Base-by-base conservation (phyloP, 768 basidiomycete species). In the Podaxis mareebaensis region DNA sequence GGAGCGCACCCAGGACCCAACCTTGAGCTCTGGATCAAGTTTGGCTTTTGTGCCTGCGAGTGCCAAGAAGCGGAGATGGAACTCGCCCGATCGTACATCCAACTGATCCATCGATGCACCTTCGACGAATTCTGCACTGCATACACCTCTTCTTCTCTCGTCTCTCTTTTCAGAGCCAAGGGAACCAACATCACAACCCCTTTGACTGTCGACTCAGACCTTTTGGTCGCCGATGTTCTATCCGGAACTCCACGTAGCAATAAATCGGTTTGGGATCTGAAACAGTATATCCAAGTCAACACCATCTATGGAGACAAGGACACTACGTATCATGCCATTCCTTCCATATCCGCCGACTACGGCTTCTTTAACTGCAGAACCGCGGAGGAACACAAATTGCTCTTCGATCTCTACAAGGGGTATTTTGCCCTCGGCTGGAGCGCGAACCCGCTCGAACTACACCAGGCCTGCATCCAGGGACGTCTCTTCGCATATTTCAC, bases 251-350 rank as follows among this genome's bases (percentile, higher is more conserved):
- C 71, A 0, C 10, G n/a, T 1, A 8, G 42, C 2, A 53, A 53
- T 33, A 69, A 70, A 42, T 76, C 77, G 6, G 78, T 79, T 13
- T 80, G 78, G 78, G 17, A 69, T 33, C 69, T 80, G 46, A 80
- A 78, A 66, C 70, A 72, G 53, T 72, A 70, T 55, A 64, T 72
- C 48, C 24, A 28, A 15, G 13, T 22, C 33, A 22, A 53, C 8
- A 54, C 69, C n/a, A 12, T 57, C 11, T 56, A 67, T 36, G 44
- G 58, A 3, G 46, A 48, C 12, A 59, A 67, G 13, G 39, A 30
- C 64, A 33, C 11, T n/a, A 46, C n/a, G 3, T 46, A 60, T 24
- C 11, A 10, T 20, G 53, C 68, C 17, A 30, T 38, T 4, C 68
- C 7, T 66, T 24, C 70, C 4, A 60, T 72, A 4, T 2, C 7